phyloP scores from a whole-genome alignment of 306 rosid species.

The Spatholobus suberectus region DNA sequence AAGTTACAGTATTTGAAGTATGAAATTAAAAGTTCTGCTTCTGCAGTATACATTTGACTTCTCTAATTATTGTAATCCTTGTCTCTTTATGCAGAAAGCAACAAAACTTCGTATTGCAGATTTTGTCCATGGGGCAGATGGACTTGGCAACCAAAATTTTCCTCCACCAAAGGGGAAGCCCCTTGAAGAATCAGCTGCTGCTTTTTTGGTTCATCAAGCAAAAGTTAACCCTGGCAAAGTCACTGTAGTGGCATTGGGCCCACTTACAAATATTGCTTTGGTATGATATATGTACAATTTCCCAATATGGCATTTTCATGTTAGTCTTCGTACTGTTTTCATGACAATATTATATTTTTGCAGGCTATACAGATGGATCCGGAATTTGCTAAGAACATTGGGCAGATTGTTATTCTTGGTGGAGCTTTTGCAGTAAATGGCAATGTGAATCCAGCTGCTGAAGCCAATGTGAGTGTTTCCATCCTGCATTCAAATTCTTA shows the following conservation, averaged over 20 bases:
- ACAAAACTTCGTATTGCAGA: conserved; percentile 84
- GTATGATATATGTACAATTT: conserved; percentile 50
- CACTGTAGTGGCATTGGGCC: conserved; percentile 92
- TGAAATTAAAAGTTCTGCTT: conserved; percentile 1
- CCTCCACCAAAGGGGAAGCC: conserved; percentile 87
- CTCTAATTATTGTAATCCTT: conserved; percentile 13
- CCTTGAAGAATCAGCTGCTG: conserved; percentile 69
- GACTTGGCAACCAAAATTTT: conserved; percentile 97
- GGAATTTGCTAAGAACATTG: conserved; percentile 66
- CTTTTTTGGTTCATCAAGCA: conserved; percentile 81
- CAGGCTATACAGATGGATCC: conserved; percentile 92
- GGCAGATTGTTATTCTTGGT: conserved; percentile 85
- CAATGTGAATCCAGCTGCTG: conserved; percentile 94
- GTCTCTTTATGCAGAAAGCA: conserved; percentile 58
- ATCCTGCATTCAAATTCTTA: not conserved
- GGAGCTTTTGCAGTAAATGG: conserved; percentile 93
- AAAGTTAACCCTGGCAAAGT: conserved; percentile 76
- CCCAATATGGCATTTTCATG: not conserved
- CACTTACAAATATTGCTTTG: conserved; percentile 92
- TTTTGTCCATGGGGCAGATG: conserved; percentile 93
- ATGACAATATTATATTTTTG: conserved; percentile 16
- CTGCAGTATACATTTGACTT: conserved; percentile 9
- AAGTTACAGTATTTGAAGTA: not conserved
- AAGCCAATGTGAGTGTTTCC: conserved; percentile 76
- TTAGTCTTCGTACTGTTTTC: conserved; percentile 24